These are phyloP conservation scores for Lentithecium fluviatile DNA, from an alignment of 495 filamentous ascomycete species.

Conservation along the genomic window DNA sequence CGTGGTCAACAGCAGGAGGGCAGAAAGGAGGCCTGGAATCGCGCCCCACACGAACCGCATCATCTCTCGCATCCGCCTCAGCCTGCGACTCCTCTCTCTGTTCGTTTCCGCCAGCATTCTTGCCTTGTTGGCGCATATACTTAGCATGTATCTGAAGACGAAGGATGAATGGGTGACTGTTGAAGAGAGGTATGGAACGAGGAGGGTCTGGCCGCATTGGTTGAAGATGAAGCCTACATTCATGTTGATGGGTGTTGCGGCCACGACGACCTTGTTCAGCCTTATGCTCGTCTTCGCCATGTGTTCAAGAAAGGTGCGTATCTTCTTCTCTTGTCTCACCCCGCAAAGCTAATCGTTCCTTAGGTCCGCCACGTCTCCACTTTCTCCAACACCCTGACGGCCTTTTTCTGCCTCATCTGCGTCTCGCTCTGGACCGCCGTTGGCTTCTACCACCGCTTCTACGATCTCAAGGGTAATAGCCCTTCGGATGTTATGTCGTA, in stretches of 20 bases:
- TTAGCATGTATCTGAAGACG: neutral
- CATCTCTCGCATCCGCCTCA: neutral
- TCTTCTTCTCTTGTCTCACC: neutral
- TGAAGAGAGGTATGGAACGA: neutral
- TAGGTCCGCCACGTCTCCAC: neutral
- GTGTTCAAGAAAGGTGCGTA: neutral
- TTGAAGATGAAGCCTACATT: neutral
- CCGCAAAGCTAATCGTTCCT: neutral
- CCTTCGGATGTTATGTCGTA: neutral
- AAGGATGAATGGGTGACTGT: neutral
- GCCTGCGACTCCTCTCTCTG: neutral
- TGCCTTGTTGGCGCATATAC: neutral
- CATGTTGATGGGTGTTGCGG: neutral
- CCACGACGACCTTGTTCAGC: neutral
- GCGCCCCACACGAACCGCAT: neutral
- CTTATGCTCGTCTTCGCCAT: neutral
- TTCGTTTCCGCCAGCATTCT: conserved; percentile 1
- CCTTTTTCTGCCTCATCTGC: neutral
- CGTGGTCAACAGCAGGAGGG: neutral
- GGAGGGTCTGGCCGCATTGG: neutral
- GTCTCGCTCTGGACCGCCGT: neutral
- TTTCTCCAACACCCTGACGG: neutral
- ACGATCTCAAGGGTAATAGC: neutral
- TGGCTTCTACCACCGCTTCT: neutral
- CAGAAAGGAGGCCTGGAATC: neutral